phyloP scores from a whole-genome alignment of 2,329 filamentous ascomycete genomes.

The Ophiostoma novo-ulmi region DNA sequence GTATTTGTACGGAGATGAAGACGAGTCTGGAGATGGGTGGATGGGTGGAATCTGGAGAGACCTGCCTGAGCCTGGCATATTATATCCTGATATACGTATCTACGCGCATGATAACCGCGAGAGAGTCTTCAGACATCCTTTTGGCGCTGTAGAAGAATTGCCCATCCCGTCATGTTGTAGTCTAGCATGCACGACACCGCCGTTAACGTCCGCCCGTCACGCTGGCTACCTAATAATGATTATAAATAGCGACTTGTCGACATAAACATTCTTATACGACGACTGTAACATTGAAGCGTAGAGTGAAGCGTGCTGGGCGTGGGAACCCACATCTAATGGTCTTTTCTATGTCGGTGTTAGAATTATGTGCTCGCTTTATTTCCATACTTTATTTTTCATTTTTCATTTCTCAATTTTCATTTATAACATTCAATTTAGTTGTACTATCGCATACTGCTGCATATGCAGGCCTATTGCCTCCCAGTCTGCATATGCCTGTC shows the following conservation, averaged over 20 bases:
- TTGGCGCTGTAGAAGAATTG: neutral
- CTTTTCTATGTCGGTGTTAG: neutral
- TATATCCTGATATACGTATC: neutral
- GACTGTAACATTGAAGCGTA: neutral
- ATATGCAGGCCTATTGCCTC: conserved; percentile 5
- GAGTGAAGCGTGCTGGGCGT: neutral
- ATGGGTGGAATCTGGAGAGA: conserved; percentile 1
- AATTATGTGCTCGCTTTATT: neutral
- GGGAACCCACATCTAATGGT: neutral
- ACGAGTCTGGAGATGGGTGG: neutral
- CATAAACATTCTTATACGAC: neutral
- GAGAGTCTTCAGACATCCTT: neutral
- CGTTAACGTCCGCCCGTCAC: neutral
- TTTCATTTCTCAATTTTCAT: neutral
- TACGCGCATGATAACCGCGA: neutral
- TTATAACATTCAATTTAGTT: neutral
- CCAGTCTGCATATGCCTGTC: conserved; percentile 1
- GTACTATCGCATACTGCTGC: neutral
- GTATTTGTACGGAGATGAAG: neutral
- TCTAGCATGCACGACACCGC: neutral
- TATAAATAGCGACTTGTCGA: neutral
- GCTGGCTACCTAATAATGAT: neutral
- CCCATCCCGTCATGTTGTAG: neutral
- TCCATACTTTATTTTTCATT: neutral
- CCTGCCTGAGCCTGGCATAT: neutral